These are phyloP conservation scores for Botryotinia calthae DNA, from an alignment of 2,329 filamentous ascomycete species.

Conservation along the genomic window DNA sequence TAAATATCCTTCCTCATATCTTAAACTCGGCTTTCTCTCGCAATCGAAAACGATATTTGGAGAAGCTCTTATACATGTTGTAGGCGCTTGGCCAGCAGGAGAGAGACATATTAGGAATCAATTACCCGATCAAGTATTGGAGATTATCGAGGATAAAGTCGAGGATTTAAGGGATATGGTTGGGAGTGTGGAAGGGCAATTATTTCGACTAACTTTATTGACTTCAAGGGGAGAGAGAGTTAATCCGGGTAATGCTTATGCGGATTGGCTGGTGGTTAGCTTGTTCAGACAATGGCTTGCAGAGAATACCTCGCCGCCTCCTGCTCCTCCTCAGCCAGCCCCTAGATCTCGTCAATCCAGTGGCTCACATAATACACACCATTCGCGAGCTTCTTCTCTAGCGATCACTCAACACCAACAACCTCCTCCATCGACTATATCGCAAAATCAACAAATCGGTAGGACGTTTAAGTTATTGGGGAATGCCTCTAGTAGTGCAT, in stretches of 20 bases:
- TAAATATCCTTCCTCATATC: slow-evolving; percentile 90
- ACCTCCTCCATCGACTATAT: slow-evolving; percentile 6
- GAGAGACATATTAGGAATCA: slow-evolving; percentile 70
- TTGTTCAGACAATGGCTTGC: slow-evolving; percentile 92
- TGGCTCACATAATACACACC: slow-evolving; percentile 32
- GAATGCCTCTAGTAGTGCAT: slow-evolving; percentile 54
- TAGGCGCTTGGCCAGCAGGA: slow-evolving; percentile 87
- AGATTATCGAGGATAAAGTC: slow-evolving; percentile 92
- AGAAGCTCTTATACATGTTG: slow-evolving; percentile 88
- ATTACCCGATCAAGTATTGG: slow-evolving; percentile 73
- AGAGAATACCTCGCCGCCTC: slow-evolving; percentile 78
- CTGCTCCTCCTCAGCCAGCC: slow-evolving; percentile 36
- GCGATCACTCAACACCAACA: slow-evolving; percentile 17
- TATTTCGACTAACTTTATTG: slow-evolving; percentile 75
- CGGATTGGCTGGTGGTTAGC: slow-evolving; percentile 86
- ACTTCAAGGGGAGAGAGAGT: slow-evolving; percentile 80
- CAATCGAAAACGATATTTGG: slow-evolving; percentile 80
- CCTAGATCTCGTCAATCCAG: slow-evolving; percentile 35
- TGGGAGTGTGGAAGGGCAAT: slow-evolving; percentile 71
- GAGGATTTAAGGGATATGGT: slow-evolving; percentile 86
- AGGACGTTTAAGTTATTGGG: slow-evolving; percentile 78
- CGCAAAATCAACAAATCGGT: slow-evolving; percentile 48
- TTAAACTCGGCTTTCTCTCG: slow-evolving; percentile 84
- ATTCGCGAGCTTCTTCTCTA: slow-evolving; percentile 48
- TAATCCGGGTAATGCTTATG: slow-evolving; percentile 71